Percentiles rank a stretch among this genome's conserved stretches.
Evolutionary conservation across 345 rosid genomes (phyloP).

Genomic region (Luvunga scandens): DNA sequence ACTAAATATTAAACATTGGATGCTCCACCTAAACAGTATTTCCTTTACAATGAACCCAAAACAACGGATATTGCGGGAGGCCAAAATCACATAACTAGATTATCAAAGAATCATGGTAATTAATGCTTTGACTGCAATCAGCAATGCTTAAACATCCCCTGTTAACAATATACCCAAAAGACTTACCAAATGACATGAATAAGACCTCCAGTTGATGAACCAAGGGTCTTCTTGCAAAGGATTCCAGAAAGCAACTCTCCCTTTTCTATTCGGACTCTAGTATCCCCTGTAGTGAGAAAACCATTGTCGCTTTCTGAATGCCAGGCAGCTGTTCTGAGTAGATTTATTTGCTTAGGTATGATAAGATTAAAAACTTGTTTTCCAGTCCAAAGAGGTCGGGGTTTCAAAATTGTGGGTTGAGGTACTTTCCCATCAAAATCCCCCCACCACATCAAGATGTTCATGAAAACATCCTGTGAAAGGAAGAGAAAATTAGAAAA

Average conservation of each 20-base stretch:
- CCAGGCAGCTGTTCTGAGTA: slow-evolving; percentile 83
- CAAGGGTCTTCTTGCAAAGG: slow-evolving; percentile 94
- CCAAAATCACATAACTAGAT: background rate
- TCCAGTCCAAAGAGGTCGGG: slow-evolving; percentile 95
- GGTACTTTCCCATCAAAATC: slow-evolving; percentile 98
- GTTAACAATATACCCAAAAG: background rate
- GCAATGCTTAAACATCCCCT: background rate
- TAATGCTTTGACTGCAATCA: background rate
- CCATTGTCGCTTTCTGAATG: slow-evolving; percentile 78
- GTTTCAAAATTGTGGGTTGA: slow-evolving; percentile 88
- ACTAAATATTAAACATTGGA: background rate
- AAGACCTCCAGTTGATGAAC: slow-evolving; percentile 85
- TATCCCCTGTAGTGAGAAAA: slow-evolving; percentile 86
- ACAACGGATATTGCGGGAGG: background rate
- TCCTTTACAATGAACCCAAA: background rate
- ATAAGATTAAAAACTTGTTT: slow-evolving; percentile 96
- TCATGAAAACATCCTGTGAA: slow-evolving; percentile 93
- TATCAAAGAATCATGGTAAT: background rate
- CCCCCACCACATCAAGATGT: slow-evolving; percentile 99
- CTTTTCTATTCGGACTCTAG: slow-evolving; percentile 84
- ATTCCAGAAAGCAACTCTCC: slow-evolving; percentile 94
- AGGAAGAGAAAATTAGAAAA: background rate
- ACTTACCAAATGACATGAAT: slow-evolving; percentile 92
- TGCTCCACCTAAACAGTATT: background rate
- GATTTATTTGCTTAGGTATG: slow-evolving; percentile 95